Base-by-base conservation (phyloP, 768 basidiomycete genomes). In the Suillus hirtellus region DNA sequence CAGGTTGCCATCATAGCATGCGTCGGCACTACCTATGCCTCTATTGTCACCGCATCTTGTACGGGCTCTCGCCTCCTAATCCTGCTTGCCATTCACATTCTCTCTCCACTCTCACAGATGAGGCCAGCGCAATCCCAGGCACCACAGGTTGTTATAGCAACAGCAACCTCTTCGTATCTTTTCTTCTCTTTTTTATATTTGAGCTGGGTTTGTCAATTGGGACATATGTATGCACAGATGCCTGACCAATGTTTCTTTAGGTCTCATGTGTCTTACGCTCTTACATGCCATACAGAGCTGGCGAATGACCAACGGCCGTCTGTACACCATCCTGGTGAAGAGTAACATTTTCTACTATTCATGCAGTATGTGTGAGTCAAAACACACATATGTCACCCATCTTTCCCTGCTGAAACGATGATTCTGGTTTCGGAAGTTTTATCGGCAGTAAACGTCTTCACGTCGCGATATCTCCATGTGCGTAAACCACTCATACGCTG, bases 331-430 rank as follows among this genome's bases (percentile, higher is more conserved):
- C 24, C 10, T 58, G 17, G 24, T 58, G 40, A 58, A 19, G 40
- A 40, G 40, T 27, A 58, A 58, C 14, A 27, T 58, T 15, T 12
- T 42, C 6, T 58, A 58, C 6, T 58, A 58, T 19, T 7, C n/a
- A 31, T 58, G 56, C 10, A 40, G 40, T 42, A 17, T 58, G 17
- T 31, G 56, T 58, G 24, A 58, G 56, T 58, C 56, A 19, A 27
- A 1, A 31, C 24, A 31, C 17, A 10, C 4, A 31, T 5, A 27
- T 42, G 4, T 38, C 15, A 17, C 7, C 8, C n/a, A 8, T 27
- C 17, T 21, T 42, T 31, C 56, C 17, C 0, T 58, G 11, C 56
- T 53, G 11, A 53, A 1, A 34, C 10, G 50, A 53, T 42, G 17
- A 42, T 31, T 19, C 15, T 40, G 15, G 37, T 19, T 35, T 24